phyloP scores from a whole-genome alignment of 2,329 filamentous ascomycete species.

The Epichloe typhina region DNA sequence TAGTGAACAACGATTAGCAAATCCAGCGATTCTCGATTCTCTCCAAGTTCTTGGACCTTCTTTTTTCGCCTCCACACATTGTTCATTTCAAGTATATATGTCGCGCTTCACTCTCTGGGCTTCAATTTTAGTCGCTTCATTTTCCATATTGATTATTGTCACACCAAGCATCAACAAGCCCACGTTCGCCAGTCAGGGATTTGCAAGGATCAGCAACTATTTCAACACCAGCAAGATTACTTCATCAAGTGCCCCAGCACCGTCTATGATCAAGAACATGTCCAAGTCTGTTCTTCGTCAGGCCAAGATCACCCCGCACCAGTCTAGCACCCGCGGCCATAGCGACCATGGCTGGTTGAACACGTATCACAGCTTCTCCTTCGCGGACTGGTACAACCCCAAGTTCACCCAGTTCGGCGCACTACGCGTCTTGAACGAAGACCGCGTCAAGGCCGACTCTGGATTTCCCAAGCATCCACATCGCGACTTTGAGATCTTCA shows the following conservation, averaged over 20 bases:
- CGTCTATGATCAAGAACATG: slow-evolving; percentile 36
- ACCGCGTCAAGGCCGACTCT: slow-evolving; percentile 58
- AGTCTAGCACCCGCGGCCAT: slow-evolving; percentile 59
- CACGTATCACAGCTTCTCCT: slow-evolving; percentile 76
- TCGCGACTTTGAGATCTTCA: slow-evolving; percentile 81
- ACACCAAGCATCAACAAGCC: slow-evolving; percentile 7
- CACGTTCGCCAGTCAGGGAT: slow-evolving; percentile 6
- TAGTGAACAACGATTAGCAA: not conserved
- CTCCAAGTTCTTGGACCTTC: slow-evolving; percentile 10
- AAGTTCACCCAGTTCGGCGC: slow-evolving; percentile 56
- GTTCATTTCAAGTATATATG: slow-evolving; percentile 23
- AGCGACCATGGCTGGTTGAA: slow-evolving; percentile 79
- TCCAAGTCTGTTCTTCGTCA: slow-evolving; percentile 45
- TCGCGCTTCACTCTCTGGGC: slow-evolving; percentile 18
- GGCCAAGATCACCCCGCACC: slow-evolving; percentile 62
- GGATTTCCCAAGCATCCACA: slow-evolving; percentile 82
- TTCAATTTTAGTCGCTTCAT: slow-evolving; percentile 23
- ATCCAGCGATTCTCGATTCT: slow-evolving; percentile 6
- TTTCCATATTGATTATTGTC: slow-evolving; percentile 25
- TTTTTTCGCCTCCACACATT: slow-evolving; percentile 10
- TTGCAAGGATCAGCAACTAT: slow-evolving; percentile 5
- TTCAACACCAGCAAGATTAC: slow-evolving; percentile 1
- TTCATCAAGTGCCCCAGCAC: not conserved
- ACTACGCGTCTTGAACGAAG: slow-evolving; percentile 78
- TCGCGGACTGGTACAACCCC: slow-evolving; percentile 60